Conservation (phyloP, 2,329 filamentous ascomycete genomes). For the Canariomyces notabilis region DNA sequence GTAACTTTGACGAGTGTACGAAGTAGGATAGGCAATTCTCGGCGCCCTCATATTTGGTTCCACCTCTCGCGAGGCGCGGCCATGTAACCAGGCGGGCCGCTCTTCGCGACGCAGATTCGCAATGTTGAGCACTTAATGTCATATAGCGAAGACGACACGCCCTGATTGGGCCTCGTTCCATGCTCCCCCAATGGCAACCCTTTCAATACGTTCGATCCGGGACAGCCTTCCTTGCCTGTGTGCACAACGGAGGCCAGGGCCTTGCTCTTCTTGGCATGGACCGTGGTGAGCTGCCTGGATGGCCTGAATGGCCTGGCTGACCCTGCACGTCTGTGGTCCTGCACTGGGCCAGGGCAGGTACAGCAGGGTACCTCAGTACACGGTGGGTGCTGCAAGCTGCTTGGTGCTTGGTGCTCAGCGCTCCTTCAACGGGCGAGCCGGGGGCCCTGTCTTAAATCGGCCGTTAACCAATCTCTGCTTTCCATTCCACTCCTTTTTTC, state of each 20-base stretch:
- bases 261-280: slow-evolving; percentile 19
- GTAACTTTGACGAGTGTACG: slow-evolving; percentile 4
- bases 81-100: slow-evolving; percentile 5
- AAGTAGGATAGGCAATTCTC: no score
- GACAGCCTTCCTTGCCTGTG: slow-evolving; percentile 16
- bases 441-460: slow-evolving; percentile 40
- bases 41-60: background rate
- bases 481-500: slow-evolving; percentile 54
- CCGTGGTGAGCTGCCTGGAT: slow-evolving; percentile 17
- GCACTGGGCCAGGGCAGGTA: slow-evolving; percentile 19
- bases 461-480: slow-evolving; percentile 35
- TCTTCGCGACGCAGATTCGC: slow-evolving; percentile 6
- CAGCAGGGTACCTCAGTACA: slow-evolving; percentile 23
- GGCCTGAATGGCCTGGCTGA: slow-evolving; percentile 15
- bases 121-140: background rate
- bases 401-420: slow-evolving; percentile 25
- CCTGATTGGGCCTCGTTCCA: slow-evolving; percentile 15
- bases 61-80: slow-evolving; percentile 1
- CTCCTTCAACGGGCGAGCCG: slow-evolving; percentile 22
- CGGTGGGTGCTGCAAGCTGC: slow-evolving; percentile 24
- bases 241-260: slow-evolving; percentile 17
- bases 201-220: slow-evolving; percentile 19
- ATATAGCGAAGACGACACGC: background rate
- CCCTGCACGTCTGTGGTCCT: slow-evolving; percentile 21
- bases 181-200: no score